phyloP scores from a whole-genome alignment of 345 rosid species.

The Linum usitatissimum region DNA sequence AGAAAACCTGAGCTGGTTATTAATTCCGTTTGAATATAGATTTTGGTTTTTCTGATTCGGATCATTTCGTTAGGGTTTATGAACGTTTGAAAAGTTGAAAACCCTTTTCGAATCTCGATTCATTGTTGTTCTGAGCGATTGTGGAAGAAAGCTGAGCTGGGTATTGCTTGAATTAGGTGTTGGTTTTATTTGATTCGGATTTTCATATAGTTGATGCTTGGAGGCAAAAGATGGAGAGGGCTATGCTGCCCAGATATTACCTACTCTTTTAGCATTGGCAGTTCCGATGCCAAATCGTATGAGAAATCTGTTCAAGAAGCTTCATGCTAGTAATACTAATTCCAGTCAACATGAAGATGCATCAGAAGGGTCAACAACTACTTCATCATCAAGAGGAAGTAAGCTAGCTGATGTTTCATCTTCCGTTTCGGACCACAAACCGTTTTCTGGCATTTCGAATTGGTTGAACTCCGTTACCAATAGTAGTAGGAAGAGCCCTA shows the following conservation, averaged over 20 bases:
- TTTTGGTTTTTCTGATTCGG: too few relatives aligned
- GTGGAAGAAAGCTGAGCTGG: too few relatives aligned
- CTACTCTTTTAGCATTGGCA: conserved; percentile 39
- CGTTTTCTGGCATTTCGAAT: conserved; percentile 61
- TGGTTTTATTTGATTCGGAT: too few relatives aligned
- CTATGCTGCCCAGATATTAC: conserved; percentile 32
- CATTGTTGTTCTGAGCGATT: too few relatives aligned
- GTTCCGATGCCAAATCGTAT: conserved; percentile 28
- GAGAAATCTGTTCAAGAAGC: conserved; percentile 87
- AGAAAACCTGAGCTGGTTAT: too few relatives aligned
- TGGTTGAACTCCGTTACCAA: conserved; percentile 69
- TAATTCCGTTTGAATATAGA: too few relatives aligned
- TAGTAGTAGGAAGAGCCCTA: conserved; percentile 40
- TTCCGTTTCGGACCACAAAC: conserved; percentile 44
- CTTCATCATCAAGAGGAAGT: conserved; percentile 37
- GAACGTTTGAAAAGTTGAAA: too few relatives aligned
- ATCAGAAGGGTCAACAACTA: conserved; percentile 31
- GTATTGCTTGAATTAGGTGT: too few relatives aligned
- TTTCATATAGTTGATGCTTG: conserved; percentile 33
- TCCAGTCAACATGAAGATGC: conserved; percentile 48
- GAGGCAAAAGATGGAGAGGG: conserved; percentile 62
- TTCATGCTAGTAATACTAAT: conserved; percentile 40
- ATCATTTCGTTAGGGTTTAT: too few relatives aligned
- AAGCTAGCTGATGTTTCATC: conserved; percentile 31
- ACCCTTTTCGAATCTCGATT: too few relatives aligned